Base-by-base conservation (phyloP, 2,329 filamentous ascomycete genomes). In the Davidsoniella australis region DNA sequence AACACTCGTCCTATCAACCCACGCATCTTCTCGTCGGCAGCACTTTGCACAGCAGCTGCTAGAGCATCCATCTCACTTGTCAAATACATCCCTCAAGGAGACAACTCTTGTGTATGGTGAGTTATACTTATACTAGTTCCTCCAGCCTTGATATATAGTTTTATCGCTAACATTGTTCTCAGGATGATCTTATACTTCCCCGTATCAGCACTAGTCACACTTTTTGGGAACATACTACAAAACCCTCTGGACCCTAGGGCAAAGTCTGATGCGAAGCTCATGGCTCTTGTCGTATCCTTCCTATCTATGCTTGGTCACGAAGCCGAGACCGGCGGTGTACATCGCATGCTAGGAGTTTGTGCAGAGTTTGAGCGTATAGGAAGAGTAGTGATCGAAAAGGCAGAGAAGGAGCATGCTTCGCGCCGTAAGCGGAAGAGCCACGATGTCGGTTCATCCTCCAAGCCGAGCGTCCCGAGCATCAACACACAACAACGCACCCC, bases 301-400 rank as follows among this genome's bases (percentile, higher is more conserved):
- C 66, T 98, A 33, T 86, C 84, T 3, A 88, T 85, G 64, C 72
- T 98, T 10, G 84, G 84, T n/a, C 76, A 82, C 36, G 89, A 96
- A 58, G 85, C 88, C 55, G 84, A 87, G 51, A 91, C 88, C 51
- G 85, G 87, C 40, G 88, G 85, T 58, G 85, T 96, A 4, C 85
- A 86, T 61, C 83, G 91, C 45, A 96, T 96, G 86, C 75, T 95
- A 16, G 82, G 81, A 20, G 82, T 96, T 1, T 96, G 89, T 63
- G 78, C 85, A n/a, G 91, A 98, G 59, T 98, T 98, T 57, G 88
- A 94, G 62, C 79, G 91, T 52, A 95, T 98, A 55, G 87, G 87
- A 36, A 85, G 82, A 59, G 78, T 87, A 2, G 86, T 94, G 7
- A 79, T 96, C 42, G 89, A 96, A 53, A 94, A 88, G 62, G 77